A percentile compares a stretch with the other conserved stretches of the same genome.
Conservation (phyloP, 208 protist genomes). For the Crithidia thermophila region DNA sequence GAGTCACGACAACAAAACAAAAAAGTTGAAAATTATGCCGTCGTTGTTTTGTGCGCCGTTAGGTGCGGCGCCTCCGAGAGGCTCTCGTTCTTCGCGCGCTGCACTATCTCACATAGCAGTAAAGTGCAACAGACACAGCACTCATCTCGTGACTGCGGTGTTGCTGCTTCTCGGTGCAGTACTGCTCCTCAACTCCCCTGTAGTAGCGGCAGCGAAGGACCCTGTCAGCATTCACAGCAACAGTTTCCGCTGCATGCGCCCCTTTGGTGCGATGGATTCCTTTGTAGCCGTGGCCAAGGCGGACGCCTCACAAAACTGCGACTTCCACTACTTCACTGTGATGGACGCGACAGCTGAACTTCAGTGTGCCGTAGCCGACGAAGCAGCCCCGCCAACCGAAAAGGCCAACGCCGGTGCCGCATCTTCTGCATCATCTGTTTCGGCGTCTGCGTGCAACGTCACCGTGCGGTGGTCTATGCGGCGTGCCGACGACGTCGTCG, state of each 20-base stretch:
- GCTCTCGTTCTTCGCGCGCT: too few relatives aligned
- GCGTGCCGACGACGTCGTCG: conserved; percentile 9
- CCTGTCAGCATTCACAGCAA: neutral
- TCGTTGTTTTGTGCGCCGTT: too few relatives aligned
- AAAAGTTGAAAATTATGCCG: too few relatives aligned
- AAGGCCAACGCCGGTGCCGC: neutral
- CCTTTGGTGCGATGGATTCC: conserved; percentile 47
- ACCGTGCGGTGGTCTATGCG: conserved; percentile 35
- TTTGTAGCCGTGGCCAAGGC: conserved; percentile 43
- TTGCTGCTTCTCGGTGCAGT: too few relatives aligned
- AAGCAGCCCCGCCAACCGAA: neutral
- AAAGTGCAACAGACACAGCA: too few relatives aligned
- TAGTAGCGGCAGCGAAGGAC: too few relatives aligned
- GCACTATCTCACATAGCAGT: too few relatives aligned
- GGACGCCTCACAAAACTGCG: conserved; percentile 44
- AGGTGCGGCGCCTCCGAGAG: too few relatives aligned
- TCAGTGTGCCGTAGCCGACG: conserved; percentile 27
- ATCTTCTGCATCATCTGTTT: neutral
- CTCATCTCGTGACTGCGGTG: too few relatives aligned
- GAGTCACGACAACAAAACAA: too few relatives aligned
- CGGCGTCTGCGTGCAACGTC: conserved; percentile 29
- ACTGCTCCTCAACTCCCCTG: too few relatives aligned
- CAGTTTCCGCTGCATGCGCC: conserved; percentile 57
- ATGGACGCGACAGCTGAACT: conserved; percentile 35
- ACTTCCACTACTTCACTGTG: conserved; percentile 63